Percentiles rank a stretch among this genome's conserved stretches.
phyloP scores from a whole-genome alignment of 116 monocot species.

The Phalaenopsis hybrid region DNA sequence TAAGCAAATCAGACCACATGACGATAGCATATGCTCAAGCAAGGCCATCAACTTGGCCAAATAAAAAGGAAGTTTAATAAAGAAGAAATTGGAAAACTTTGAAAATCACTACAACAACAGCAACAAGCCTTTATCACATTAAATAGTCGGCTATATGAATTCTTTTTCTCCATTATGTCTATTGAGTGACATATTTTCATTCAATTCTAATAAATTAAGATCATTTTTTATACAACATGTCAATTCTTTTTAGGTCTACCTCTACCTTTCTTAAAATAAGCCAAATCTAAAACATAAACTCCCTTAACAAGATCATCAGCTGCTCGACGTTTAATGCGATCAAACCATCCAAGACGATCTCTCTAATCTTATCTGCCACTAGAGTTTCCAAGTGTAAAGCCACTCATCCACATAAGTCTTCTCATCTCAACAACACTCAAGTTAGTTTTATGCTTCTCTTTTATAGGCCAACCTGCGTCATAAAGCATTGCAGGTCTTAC shows the following conservation, averaged over 20 bases:
- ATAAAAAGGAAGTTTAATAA: too few species aligned
- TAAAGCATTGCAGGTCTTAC: neutral
- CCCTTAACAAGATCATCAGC: neutral
- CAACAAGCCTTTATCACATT: neutral
- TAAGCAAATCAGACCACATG: too few species aligned
- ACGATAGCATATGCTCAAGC: too few species aligned
- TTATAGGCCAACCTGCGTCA: neutral
- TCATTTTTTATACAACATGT: neutral
- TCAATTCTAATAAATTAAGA: neutral
- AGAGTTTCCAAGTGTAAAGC: neutral
- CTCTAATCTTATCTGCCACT: neutral
- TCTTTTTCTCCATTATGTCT: neutral
- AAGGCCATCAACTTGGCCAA: too few species aligned
- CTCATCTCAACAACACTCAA: too few species aligned
- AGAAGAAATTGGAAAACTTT: too few species aligned
- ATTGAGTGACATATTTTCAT: neutral
- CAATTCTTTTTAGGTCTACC: neutral
- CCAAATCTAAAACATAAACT: neutral
- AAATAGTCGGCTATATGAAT: neutral
- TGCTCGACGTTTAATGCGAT: neutral
- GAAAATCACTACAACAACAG: neutral
- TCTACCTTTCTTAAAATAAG: neutral
- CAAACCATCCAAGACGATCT: neutral
- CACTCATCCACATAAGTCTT: too few species aligned
- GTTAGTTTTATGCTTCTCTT: neutral